Evolutionary conservation across 495 filamentous ascomycete species (phyloP).

Genomic region (Durotheca rogersii): DNA sequence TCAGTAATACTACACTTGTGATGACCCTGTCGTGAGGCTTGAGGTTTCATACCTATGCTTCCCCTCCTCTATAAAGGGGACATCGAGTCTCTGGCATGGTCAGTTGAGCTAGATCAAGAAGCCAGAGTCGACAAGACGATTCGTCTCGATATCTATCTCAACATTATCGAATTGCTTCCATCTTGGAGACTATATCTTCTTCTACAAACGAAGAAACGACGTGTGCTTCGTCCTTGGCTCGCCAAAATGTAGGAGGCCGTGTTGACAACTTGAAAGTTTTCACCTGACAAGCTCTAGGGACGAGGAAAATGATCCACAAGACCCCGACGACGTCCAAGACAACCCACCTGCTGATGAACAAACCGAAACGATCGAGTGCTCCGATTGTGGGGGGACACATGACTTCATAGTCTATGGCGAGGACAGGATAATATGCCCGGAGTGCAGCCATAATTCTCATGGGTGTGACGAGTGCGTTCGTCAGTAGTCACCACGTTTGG

Average conservation of each 20-base stretch:
- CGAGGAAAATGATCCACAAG: neutral
- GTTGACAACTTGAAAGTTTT: no score
- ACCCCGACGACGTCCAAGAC: neutral
- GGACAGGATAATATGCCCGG: neutral
- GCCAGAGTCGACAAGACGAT: slow-evolving; percentile 2
- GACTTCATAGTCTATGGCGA: neutral
- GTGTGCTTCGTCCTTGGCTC: no score
- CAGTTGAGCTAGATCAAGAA: slow-evolving; percentile 4
- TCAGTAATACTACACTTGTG: slow-evolving; percentile 1
- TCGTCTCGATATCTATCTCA: neutral
- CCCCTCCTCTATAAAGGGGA: slow-evolving; percentile 16
- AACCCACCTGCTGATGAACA: neutral
- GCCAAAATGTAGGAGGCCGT: slow-evolving; percentile 13
- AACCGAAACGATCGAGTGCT: neutral
- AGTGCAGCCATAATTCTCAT: slow-evolving; percentile 5
- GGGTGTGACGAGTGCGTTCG: neutral
- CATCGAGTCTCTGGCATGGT: slow-evolving; percentile 1
- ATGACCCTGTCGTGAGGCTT: neutral
- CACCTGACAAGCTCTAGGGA: no score
- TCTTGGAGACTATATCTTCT: neutral
- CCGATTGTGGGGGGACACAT: neutral
- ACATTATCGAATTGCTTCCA: neutral
- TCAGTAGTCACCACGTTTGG: no score
- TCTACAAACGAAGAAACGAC: neutral
- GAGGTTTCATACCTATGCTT: neutral